Percentiles rank a stretch among this genome's conserved stretches.
These are phyloP conservation scores for Boletus reticulatus DNA, from an alignment of 768 basidiomycete species.

Conservation along the genomic window DNA sequence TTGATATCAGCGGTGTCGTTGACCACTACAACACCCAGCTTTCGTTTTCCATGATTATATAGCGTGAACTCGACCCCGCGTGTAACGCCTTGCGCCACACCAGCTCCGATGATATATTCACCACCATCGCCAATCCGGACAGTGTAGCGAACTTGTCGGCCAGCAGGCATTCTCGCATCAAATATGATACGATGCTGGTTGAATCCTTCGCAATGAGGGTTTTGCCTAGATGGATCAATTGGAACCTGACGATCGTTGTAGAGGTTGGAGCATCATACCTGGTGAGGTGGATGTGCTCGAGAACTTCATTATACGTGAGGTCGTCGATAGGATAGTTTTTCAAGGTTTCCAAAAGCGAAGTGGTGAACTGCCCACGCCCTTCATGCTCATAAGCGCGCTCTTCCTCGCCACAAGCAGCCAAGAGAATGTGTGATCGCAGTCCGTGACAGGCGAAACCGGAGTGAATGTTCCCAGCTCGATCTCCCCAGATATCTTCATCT, in stretches of 20 bases:
- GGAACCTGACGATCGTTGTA: not conserved
- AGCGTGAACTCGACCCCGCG: conserved; percentile 19
- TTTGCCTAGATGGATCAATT: conserved; percentile 15
- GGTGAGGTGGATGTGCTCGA: not conserved
- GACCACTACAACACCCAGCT: not conserved
- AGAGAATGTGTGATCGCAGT: conserved; percentile 38
- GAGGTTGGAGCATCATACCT: conserved; percentile 13
- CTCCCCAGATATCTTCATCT: conserved; percentile 27
- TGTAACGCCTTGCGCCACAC: conserved; percentile 27
- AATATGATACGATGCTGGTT: conserved; percentile 26
- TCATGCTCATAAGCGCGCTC: conserved; percentile 34
- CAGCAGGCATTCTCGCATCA: conserved; percentile 15
- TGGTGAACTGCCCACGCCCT: conserved; percentile 26
- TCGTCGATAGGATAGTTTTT: not conserved
- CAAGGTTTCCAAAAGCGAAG: conserved; percentile 19
- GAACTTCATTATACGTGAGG: conserved; percentile 25
- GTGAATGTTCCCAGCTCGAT: conserved; percentile 1
- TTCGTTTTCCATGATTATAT: conserved; percentile 8
- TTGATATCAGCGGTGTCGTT: conserved; percentile 12
- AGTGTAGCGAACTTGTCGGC: conserved; percentile 2
- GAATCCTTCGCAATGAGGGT: conserved; percentile 29
- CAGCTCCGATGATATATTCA: conserved; percentile 22
- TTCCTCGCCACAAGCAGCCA: conserved; percentile 41
- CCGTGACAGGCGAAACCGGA: conserved; percentile 25
- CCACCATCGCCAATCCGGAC: not conserved